phyloP scores from a whole-genome alignment of 805 yeast genomes.

The Schwanniomyces sp. region DNA sequence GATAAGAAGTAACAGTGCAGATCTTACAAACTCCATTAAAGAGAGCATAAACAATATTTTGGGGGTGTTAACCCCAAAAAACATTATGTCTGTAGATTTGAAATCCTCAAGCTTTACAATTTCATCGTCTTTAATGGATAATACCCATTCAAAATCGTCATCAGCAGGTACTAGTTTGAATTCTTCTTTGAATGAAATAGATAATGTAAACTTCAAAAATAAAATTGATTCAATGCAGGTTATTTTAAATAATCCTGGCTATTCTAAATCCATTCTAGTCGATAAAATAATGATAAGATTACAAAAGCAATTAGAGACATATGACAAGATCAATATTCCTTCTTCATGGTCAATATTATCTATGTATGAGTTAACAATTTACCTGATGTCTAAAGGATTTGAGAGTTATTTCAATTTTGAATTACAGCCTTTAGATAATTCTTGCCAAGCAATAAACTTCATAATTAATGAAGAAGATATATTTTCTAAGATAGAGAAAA shows the following conservation, averaged over 20 bases:
- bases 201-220: conserved; percentile 9
- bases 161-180: conserved; percentile 23
- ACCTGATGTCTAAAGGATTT: conserved; percentile 25
- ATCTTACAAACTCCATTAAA: conserved; percentile 21
- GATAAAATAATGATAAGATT: conserved; percentile 35
- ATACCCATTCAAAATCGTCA: conserved; percentile 18
- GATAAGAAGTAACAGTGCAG: conserved; percentile 32
- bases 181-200: conserved; percentile 6
- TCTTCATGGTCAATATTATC: conserved; percentile 44
- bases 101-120: conserved; percentile 26
- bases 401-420: conserved; percentile 28
- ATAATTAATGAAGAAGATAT: conserved; percentile 29
- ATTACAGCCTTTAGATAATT: conserved; percentile 16
- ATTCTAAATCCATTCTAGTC: conserved; percentile 20
- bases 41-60: conserved; percentile 26
- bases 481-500: conserved; percentile 27
- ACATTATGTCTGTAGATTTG: not conserved
- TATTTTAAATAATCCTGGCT: conserved; percentile 24
- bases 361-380: conserved; percentile 35
- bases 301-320: conserved; percentile 33
- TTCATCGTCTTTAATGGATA: conserved; percentile 40
- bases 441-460: conserved; percentile 25
- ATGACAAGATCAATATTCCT: conserved; percentile 27
- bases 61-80: conserved; percentile 16
- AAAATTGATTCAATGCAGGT: conserved; percentile 18